Evolutionary conservation across 257 asterid genomes (phyloP).

Genomic region (Avicennia marina): DNA sequence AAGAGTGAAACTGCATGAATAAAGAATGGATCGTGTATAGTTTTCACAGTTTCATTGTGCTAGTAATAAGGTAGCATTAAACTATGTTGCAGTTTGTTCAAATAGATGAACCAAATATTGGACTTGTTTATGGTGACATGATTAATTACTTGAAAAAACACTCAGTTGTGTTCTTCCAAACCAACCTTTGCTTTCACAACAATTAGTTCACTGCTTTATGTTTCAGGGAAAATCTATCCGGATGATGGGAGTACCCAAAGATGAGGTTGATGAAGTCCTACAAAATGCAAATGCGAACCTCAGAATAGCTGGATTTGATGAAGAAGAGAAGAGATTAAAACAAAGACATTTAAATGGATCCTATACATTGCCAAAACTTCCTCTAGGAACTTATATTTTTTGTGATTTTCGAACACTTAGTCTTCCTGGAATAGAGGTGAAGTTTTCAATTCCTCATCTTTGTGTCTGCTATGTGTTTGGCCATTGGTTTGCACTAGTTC

Average conservation of each 20-base stretch:
- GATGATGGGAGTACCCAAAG: constrained; percentile 53
- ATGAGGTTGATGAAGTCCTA: constrained; percentile 73
- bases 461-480: background rate
- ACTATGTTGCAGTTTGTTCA: background rate
- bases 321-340: constrained; percentile 15
- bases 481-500: background rate
- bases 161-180: background rate
- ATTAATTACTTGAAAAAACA: too few species aligned
- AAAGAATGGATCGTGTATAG: too few species aligned
- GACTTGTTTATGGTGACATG: background rate
- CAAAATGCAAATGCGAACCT: constrained; percentile 53
- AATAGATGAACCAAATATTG: background rate
- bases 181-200: background rate
- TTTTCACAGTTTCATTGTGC: too few species aligned
- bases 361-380: constrained; percentile 46
- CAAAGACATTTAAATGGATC: background rate
- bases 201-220: background rate
- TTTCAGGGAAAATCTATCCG: background rate
- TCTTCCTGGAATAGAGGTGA: constrained; percentile 83
- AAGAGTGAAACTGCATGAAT: too few species aligned
- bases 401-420: constrained; percentile 76
- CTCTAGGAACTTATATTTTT: constrained; percentile 71
- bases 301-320: constrained; percentile 52
- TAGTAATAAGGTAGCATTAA: background rate
- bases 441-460: constrained; percentile 3